A percentile compares a stretch with the other conserved stretches of the same genome.
Conservation (phyloP, 2,329 filamentous ascomycete genomes). For the Pseudocercospora musae region DNA sequence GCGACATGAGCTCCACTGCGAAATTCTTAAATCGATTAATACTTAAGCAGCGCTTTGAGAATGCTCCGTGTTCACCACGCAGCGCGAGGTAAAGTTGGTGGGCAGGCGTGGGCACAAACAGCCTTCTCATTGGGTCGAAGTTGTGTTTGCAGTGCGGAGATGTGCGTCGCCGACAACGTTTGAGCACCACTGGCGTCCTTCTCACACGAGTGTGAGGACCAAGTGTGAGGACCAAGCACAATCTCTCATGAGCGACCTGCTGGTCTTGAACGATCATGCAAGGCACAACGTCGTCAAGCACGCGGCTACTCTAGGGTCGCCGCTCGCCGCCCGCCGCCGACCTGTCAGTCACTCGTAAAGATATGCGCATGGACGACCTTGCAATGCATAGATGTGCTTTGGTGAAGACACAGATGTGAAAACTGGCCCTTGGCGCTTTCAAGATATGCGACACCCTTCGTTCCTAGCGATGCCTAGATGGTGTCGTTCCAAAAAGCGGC, state of each 20-base stretch:
- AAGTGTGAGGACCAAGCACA: too few species aligned
- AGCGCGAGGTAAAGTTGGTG: background rate
- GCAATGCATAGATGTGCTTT: background rate
- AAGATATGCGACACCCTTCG: background rate
- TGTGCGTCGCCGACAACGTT: background rate
- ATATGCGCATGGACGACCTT: background rate
- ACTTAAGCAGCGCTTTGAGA: background rate
- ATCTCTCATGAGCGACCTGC: background rate
- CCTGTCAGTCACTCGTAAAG: background rate
- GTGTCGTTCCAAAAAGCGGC: background rate
- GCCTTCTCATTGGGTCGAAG: background rate
- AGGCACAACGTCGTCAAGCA: background rate
- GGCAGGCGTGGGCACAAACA: background rate
- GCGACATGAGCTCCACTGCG: constrained; percentile 1
- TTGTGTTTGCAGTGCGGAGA: background rate
- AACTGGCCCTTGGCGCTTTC: background rate
- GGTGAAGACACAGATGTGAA: background rate
- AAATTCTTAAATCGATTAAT: background rate
- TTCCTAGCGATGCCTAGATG: background rate
- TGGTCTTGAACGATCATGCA: background rate
- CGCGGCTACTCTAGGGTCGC: background rate
- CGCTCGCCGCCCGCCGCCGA: background rate
- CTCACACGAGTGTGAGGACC: background rate
- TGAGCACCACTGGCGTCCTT: background rate
- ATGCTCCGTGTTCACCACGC: background rate